phyloP scores from a whole-genome alignment of 73 alveolate genomes.

The Durusdinium trenchii region DNA sequence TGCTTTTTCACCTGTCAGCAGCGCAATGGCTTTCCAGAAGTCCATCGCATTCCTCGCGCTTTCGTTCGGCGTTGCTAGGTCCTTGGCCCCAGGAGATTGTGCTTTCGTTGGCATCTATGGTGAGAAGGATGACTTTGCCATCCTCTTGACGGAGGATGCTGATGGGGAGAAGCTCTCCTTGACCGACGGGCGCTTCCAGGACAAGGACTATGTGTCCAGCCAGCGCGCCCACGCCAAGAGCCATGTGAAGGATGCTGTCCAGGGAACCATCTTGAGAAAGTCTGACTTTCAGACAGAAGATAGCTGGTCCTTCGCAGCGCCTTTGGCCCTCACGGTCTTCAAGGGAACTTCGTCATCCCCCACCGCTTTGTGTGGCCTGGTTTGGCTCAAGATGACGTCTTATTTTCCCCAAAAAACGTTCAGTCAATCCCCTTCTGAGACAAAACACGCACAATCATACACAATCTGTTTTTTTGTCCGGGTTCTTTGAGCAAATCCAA shows the following conservation, averaged over 20 bases:
- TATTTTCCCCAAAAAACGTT: no score
- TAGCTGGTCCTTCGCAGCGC: neutral
- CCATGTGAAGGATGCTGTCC: neutral
- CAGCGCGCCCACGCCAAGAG: constrained; percentile 5
- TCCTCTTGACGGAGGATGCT: neutral
- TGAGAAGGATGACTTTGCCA: constrained; percentile 24
- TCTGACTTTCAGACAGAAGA: constrained; percentile 17
- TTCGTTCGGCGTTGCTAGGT: neutral
- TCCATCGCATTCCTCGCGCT: no score
- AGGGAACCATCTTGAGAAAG: neutral
- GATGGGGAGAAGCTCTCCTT: neutral
- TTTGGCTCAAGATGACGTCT: no score
- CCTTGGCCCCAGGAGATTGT: constrained; percentile 19
- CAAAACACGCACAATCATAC: no score
- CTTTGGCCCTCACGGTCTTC: constrained; percentile 16
- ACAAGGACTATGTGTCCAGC: neutral
- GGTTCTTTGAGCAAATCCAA: no score
- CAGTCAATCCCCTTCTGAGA: no score
- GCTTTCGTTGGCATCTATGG: constrained; percentile 33
- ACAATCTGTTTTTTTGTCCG: no score
- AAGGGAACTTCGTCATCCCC: constrained; percentile 5
- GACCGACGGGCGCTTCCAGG: neutral
- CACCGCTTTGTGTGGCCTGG: neutral
- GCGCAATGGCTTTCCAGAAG: no score
- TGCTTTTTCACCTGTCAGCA: no score